Evolutionary conservation across 208 protist genomes (phyloP), one percentile per base, ranked within the genome.

Genomic region (Trypanosoma cruzi): DNA sequence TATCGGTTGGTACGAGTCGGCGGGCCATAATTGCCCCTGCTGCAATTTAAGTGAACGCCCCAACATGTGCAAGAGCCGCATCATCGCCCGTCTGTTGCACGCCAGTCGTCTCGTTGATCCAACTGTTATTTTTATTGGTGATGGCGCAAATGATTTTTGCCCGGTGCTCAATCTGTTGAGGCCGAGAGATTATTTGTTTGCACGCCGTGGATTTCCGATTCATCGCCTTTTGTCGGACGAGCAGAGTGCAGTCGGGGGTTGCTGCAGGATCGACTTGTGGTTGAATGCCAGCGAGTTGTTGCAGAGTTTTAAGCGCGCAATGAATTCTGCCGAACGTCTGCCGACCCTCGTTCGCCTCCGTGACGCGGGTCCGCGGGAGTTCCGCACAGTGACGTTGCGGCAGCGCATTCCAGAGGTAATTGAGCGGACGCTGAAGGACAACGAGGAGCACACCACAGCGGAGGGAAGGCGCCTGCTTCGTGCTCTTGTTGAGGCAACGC

Each of bases 1-100:
- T 28, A 40, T 96, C 32, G 64, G 59, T 64, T 93, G 90, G 88
- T 93, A 96, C 64, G 90, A 96, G 75, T 79, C 81, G 18, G 40
- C 80, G 22, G 85, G 86, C 11, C 84, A 94, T 69, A 56, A 78
- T 48, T 96, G 90, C 70, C 48, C 53, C 34, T 81, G 67, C 75
- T 96, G 90, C 67, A 60, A 71, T 46, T 44, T 49, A 14, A 60
- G 68, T 18, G 64, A 74, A 11, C 86, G 84, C 63, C 88, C 84
- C 29, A 92, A 94, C 74, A 96, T 96, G 85, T 94, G 90, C 71
- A 96, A 96, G 71, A 86, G 83, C 20, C 77, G 64, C 24, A 91
- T 94, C 50, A 88, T 96, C 49, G 75, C 93, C 26, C 81, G 86
- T 0, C 55, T 94, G 8, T 77, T 96, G 44, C 71, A 86, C 59